A percentile compares a stretch with the other conserved stretches of the same genome.
These are phyloP conservation scores for Cryptococcus maquisensis DNA, from an alignment of 1,284 basidiomycete species.

Conservation along the genomic window DNA sequence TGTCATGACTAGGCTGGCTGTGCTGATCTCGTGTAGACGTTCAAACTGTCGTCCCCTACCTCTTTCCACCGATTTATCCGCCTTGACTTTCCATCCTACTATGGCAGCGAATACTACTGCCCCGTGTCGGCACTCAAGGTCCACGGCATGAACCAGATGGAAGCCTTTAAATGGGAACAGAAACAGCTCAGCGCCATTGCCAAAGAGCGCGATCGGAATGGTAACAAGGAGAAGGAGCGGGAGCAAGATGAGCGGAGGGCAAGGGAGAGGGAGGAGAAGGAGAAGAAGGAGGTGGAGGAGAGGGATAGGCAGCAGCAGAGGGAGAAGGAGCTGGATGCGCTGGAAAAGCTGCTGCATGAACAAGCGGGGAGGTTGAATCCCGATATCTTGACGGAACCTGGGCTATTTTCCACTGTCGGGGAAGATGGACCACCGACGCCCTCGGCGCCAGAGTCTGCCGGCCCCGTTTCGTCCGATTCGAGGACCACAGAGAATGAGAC, in stretches of 20 bases:
- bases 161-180: constrained; percentile 88
- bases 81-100: constrained; percentile 90
- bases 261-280: constrained; percentile 32
- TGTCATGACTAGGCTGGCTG: neutral
- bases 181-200: constrained; percentile 25
- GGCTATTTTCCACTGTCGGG: constrained; percentile 5
- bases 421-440: neutral
- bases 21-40: constrained; percentile 51
- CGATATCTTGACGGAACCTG: constrained; percentile 13
- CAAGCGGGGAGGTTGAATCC: constrained; percentile 25
- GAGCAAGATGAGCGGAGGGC: constrained; percentile 20
- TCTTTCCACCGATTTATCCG: constrained; percentile 91
- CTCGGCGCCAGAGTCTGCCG: too few species aligned
- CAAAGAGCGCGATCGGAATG: constrained; percentile 22
- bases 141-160: constrained; percentile 93
- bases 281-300: constrained; percentile 23
- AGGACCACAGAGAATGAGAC: neutral
- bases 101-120: constrained; percentile 94
- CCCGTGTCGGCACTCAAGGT: constrained; percentile 89
- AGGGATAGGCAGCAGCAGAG: constrained; percentile 16
- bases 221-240: constrained; percentile 10
- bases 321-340: constrained; percentile 36
- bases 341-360: constrained; percentile 35
- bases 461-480: neutral
- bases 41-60: constrained; percentile 57